phyloP scores from a whole-genome alignment of 2,329 filamentous ascomycete species.

The Tolypocladium tundrense region DNA sequence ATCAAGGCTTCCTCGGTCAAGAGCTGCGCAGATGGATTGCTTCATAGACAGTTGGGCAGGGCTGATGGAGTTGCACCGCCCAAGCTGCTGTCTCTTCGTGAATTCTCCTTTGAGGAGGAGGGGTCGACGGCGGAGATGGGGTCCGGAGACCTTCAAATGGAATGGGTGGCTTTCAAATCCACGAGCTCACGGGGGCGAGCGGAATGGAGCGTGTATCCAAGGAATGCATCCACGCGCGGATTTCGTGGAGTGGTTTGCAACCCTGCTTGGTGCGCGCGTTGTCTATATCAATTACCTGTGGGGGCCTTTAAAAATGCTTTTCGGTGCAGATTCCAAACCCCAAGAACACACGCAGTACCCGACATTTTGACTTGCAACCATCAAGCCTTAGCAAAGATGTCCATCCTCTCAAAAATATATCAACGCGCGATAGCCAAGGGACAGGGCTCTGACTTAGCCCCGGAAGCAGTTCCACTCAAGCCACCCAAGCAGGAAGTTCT shows the following conservation, averaged over 20 bases:
- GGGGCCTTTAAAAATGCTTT: no score
- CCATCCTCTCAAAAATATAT: background rate
- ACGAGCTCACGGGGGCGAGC: background rate
- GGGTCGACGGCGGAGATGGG: no score
- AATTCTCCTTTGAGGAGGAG: no score
- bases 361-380: background rate
- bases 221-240: background rate
- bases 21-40: no score
- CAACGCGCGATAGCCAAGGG: no score
- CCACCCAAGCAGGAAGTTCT: background rate
- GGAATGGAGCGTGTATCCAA: background rate
- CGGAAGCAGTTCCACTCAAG: background rate
- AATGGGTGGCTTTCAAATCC: conserved; percentile 1
- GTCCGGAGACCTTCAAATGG: background rate
- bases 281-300: background rate
- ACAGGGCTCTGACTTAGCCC: background rate
- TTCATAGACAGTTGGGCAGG: no score
- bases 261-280: background rate
- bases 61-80: no score
- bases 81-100: no score
- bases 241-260: background rate
- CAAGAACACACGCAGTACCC: background rate
- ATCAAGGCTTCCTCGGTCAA: no score
- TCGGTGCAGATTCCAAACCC: no score
- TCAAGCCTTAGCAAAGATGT: background rate